phyloP scores from a whole-genome alignment of 225 moss, liverwort and hornwort species.

The Ulota crispa region DNA sequence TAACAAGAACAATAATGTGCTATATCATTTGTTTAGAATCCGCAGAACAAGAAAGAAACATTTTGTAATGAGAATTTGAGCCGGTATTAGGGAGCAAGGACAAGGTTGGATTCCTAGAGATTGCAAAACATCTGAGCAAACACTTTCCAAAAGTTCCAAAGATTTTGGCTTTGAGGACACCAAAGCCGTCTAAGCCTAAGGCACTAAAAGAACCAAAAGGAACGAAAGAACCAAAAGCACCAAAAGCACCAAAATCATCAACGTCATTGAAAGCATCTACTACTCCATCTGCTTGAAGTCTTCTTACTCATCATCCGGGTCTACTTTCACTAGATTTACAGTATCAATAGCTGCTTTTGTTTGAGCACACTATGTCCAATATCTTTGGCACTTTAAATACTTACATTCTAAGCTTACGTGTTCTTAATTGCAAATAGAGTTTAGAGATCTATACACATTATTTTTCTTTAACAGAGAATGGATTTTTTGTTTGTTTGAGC shows the following conservation, averaged over 20 bases:
- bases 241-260: background rate
- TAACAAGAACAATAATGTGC: background rate
- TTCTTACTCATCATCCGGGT: conserved; percentile 12
- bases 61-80: conserved; percentile 61
- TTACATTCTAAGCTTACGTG: background rate
- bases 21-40: conserved; percentile 37
- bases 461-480: background rate
- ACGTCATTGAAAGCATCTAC: background rate
- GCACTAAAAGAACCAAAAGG: background rate
- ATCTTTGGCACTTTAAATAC: background rate
- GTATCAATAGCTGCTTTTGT: background rate
- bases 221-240: background rate
- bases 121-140: conserved; percentile 36
- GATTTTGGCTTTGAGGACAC: background rate
- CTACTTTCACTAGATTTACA: background rate
- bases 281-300: conserved; percentile 17
- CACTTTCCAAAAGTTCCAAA: conserved; percentile 44
- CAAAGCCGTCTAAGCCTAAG: background rate
- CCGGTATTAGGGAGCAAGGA: conserved; percentile 48
- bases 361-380: background rate
- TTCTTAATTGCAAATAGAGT: background rate
- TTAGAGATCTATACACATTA: background rate
- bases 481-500: background rate
- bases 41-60: conserved; percentile 33
- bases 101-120: conserved; percentile 50